Base-by-base conservation (phyloP, 2,329 filamentous ascomycete species). In the Pseudogymnoascus sp. region DNA sequence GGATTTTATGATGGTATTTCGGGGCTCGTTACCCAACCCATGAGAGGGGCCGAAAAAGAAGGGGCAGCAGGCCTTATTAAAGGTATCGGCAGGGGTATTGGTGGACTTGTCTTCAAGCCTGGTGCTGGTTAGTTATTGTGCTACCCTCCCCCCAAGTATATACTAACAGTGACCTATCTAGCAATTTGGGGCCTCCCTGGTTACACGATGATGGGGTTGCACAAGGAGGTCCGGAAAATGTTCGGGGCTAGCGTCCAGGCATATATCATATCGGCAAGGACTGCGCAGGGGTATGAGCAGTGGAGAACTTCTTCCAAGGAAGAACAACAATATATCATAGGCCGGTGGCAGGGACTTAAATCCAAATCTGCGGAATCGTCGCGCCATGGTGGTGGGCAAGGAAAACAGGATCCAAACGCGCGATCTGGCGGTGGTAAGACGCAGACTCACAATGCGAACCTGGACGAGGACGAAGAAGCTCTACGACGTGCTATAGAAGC, bases 1-100 rank as follows among this genome's bases (percentile, higher is more conserved):
- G 90, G 91, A 0, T 76, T 96, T 25, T 94, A 86, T 70, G 90
- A 95, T 69, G 91, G 90, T 3, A 83, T 94, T 30, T 85, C 90
- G 2, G 91, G 91, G 0, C 76, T 96, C 2, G 81, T 93, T 11
- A 93, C 84, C 0, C 91, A 95, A 66, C 91, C 91, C 0, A 73
- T 87, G 4, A 82, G 82, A 63, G 91, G 86, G 11, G 84, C 83
- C 2, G 82, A 82, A 69, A 84, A 89, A 66, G 83, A 85, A 64
- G 86, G 86, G 2, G 72, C 76, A 1, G 77, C 77, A 6, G 92
- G 92, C 1, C 78, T 92, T 6, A 69, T 91, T 11, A 93, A 92
- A 71, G 90, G 90, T 0, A 78, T 96, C 47, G 91, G 88, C 0
- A 94, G 90, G 70, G 92, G 91, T 0, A 82, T 96, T 38, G 43